Base-by-base conservation (phyloP, 208 protist species). In the Leptomonas pyrrhocoris region DNA sequence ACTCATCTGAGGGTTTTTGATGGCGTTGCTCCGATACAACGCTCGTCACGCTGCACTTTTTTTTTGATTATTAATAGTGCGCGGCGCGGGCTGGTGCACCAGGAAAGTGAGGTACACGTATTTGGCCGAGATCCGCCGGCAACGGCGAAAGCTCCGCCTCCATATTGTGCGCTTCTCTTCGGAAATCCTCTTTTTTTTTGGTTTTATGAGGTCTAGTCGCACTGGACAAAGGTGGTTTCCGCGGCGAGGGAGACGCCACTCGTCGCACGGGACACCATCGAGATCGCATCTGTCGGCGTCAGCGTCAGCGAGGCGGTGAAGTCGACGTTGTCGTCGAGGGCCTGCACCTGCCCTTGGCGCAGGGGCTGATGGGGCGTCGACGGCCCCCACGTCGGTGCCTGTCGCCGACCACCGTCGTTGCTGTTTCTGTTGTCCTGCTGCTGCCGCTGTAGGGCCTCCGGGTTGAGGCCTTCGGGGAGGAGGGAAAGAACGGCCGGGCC, bases 241-340 rank as follows among this genome's bases (percentile, higher is more conserved):
- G 63, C 51, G 19, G 63, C 63, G 18, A 68, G 51, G 1, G 63
- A 68, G 25, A 68, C 13, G 31, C 50, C 63, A 34, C 63, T 68
- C 36, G 63, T 50, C 11, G 63, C 63, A 9, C 51, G 63, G 2
- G 63, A 68, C 36, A 21, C 63, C 21, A 30, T 68, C 30, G 53
- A 60, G 8, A 68, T 23, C 1, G 38, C 63, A n/a, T 68, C 53
- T 3, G 51, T 50, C 1, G 51, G 49, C 60, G 28, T 53, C 31
- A 55, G 18, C 12, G 60, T 55, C 46, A 66, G 18, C 43, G 58
- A 64, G 27, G 58, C 31, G 18, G 60, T 66, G 31, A 55, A 53
- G 31, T 66, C 46, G 31, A 43, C 15, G 13, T 53, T 49, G 21
- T 43, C 60, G 19, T 68, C 63, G 21, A 59, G 40, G 3, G 51